Conservation (phyloP, 1,139 yeast species). For the Keqinozyma sinolaborantium region DNA sequence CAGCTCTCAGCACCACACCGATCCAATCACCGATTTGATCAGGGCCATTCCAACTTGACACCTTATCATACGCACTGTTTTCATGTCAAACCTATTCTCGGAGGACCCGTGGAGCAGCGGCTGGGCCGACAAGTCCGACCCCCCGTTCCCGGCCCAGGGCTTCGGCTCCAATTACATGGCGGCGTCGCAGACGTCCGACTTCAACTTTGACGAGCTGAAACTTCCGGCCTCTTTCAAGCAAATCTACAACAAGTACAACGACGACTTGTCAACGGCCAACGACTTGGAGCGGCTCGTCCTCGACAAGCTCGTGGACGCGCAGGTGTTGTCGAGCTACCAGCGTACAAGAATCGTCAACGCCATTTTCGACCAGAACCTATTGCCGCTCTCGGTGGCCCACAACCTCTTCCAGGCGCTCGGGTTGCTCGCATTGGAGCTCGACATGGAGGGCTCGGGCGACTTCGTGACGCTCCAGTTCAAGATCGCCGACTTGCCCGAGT, state of each 20-base stretch:
- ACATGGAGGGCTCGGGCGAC: conserved; percentile 39
- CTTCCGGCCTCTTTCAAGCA: conserved; percentile 24
- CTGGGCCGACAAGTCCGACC: conserved; percentile 26
- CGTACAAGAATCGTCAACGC: conserved; percentile 30
- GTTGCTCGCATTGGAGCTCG: conserved; percentile 38
- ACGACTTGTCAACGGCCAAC: conserved; percentile 19
- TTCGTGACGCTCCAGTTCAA: conserved; percentile 40
- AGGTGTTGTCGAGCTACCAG: conserved; percentile 29
- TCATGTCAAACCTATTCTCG: conserved; percentile 6
- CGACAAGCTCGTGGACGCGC: conserved; percentile 23
- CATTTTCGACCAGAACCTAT: conserved; percentile 34
- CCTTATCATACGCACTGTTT: too few species aligned
- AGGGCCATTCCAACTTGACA: too few species aligned
- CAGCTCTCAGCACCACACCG: too few species aligned
- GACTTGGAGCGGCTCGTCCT: conserved; percentile 31
- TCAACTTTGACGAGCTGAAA: conserved; percentile 11
- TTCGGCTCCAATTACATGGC: conserved; percentile 17
- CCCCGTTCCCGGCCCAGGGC: conserved; percentile 4
- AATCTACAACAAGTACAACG: conserved; percentile 17
- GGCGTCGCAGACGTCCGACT: conserved; percentile 22
- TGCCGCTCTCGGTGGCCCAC: conserved; percentile 25
- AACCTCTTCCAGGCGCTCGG: conserved; percentile 37
- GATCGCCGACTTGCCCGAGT: conserved; percentile 30
- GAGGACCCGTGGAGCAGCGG: conserved; percentile 46
- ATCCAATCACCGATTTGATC: too few species aligned